Base-by-base conservation (phyloP, 495 filamentous ascomycete genomes). In the Penicillium malachiteum region DNA sequence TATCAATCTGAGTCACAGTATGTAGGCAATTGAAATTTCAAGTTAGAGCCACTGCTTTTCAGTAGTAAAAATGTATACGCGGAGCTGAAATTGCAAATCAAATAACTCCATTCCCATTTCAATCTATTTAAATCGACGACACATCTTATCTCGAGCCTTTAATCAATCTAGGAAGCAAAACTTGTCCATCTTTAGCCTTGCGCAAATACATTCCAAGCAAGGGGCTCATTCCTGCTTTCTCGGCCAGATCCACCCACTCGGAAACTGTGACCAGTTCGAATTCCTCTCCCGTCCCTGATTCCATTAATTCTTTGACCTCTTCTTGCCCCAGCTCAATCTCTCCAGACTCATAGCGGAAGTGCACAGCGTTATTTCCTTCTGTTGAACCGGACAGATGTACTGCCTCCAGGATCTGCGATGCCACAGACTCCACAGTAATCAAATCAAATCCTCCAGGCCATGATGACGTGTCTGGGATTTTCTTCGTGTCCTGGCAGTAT, bases 391-490 rank as follows among this genome's bases (percentile, higher is more conserved):
- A 62, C 14, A 21, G 10, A 31, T 52, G 48, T 5, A 60, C 58
- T 1, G 54, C 53, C 7, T 60, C 30, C 0, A 62, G 39, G 13
- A 67, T 57, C 16, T 62, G 56, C 2, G 53, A 47, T 14, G 62
- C 62, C 0, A 54, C 64, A 3, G 58, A 62, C 43, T 65, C 33
- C 9, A 67, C 64, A 5, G 64, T 55, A n/a, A 67, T 58, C n/a
- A 67, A 54, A 39, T 67, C 64, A 18, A 67, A 58, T 1, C 56
- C 56, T 3, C 62, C 64, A 4, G 53, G 55, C 64, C 64, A 67
- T 2, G 46, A 52, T 12, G 14, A 50, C 1, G 52, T 56, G 17
- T 62, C 56, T 1, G 62, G 64, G n/a, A 67, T 52, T 32, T 51
- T 62, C 7, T 39, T 54, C 3, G 42, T 67, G 9, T 53, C 45